Conservation (phyloP, 208 protist genomes). For the Herpetomonas samuelpessoai region DNA sequence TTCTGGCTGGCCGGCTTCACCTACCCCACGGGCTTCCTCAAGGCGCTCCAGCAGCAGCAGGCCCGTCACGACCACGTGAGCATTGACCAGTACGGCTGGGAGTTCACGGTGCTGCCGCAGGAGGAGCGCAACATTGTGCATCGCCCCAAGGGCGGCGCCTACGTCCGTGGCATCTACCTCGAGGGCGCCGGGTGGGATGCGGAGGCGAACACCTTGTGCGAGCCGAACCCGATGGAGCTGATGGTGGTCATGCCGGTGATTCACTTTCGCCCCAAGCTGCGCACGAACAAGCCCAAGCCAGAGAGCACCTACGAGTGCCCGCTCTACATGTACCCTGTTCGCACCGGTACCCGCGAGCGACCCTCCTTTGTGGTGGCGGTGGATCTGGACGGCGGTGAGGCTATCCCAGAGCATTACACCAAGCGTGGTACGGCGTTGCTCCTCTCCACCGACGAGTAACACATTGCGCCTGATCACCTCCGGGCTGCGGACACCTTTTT, state of each 20-base stretch:
- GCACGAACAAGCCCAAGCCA: conserved; percentile 69
- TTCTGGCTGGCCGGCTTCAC: conserved; percentile 99
- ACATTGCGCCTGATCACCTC: too few relatives aligned
- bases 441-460: conserved; percentile 92
- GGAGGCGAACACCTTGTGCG: conserved; percentile 86
- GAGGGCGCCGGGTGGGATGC: conserved; percentile 97
- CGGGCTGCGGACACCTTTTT: too few relatives aligned
- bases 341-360: conserved; percentile 95
- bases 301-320: conserved; percentile 94
- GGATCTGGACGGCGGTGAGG: conserved; percentile 91
- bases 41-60: conserved; percentile 95
- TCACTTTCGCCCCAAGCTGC: conserved; percentile 97
- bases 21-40: conserved; percentile 99
- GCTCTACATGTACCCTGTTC: conserved; percentile 97
- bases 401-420: conserved; percentile 94
- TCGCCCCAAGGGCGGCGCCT: conserved; percentile 95
- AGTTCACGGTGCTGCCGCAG: conserved; percentile 93
- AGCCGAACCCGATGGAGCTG: conserved; percentile 97
- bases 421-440: conserved; percentile 98
- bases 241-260: conserved; percentile 97
- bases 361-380: conserved; percentile 96
- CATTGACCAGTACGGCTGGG: conserved; percentile 98
- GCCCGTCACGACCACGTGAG: conserved; percentile 90
- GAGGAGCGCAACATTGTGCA: conserved; percentile 92
- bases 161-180: conserved; percentile 95